Evolutionary conservation across 352 stramenopile genomes (phyloP).

Genomic region (Globisporangium nunn): DNA sequence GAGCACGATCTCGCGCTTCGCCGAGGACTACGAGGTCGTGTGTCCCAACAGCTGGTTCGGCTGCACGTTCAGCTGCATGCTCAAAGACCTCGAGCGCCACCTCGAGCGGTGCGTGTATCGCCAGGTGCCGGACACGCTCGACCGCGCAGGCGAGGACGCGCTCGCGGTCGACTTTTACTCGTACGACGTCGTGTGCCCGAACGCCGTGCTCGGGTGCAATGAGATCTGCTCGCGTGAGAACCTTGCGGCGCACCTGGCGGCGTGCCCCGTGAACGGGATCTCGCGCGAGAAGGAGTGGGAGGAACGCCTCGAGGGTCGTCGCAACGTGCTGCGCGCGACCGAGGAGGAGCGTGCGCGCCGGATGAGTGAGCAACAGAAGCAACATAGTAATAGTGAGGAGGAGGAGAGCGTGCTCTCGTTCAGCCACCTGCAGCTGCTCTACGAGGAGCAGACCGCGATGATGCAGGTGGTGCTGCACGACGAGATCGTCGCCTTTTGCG

Average conservation of each 20-base stretch:
- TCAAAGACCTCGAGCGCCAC: slow-evolving; percentile 68
- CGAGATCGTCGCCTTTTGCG: slow-evolving; percentile 60
- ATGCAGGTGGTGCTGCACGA: slow-evolving; percentile 77
- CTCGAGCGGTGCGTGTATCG: slow-evolving; percentile 60
- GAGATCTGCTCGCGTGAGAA: slow-evolving; percentile 72
- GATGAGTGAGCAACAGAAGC: slow-evolving; percentile 41
- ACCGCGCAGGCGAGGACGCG: slow-evolving; percentile 49
- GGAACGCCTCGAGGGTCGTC: slow-evolving; percentile 56
- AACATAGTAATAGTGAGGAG: slow-evolving; percentile 17
- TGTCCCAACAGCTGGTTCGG: slow-evolving; percentile 84
- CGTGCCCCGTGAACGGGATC: slow-evolving; percentile 62
- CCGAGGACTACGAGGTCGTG: slow-evolving; percentile 79
- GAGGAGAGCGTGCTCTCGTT: slow-evolving; percentile 36
- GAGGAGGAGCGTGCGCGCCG: slow-evolving; percentile 64
- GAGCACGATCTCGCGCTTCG: slow-evolving; percentile 70
- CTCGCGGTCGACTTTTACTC: slow-evolving; percentile 59
- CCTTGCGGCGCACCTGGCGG: slow-evolving; percentile 51
- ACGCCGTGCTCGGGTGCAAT: slow-evolving; percentile 72
- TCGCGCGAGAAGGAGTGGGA: slow-evolving; percentile 75
- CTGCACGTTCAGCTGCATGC: slow-evolving; percentile 82
- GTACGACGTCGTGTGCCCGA: slow-evolving; percentile 82
- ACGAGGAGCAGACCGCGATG: slow-evolving; percentile 72
- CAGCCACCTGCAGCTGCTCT: slow-evolving; percentile 62
- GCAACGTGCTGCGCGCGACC: slow-evolving; percentile 62
- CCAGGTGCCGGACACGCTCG: slow-evolving; percentile 68